Evolutionary conservation across 116 monocot genomes (phyloP).

Genomic region (Iris pallida): DNA sequence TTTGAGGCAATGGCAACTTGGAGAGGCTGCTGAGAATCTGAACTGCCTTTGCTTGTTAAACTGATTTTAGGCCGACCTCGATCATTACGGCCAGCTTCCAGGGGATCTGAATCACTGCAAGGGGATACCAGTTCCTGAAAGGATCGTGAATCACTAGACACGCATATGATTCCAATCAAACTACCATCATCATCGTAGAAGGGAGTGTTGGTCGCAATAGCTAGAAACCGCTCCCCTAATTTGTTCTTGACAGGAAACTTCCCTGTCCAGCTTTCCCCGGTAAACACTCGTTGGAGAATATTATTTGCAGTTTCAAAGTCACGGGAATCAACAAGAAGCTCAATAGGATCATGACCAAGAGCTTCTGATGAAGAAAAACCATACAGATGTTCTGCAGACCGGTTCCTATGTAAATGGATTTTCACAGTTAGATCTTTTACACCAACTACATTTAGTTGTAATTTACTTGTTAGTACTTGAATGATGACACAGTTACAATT

Average conservation of each 20-base stretch:
- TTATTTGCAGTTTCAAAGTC: constrained; percentile 35
- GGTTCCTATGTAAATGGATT: constrained; percentile 44
- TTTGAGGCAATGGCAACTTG: constrained; percentile 68
- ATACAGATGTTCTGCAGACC: constrained; percentile 72
- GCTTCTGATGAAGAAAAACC: constrained; percentile 78
- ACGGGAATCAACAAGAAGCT: constrained; percentile 53
- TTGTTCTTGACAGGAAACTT: constrained; percentile 77
- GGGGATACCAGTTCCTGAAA: constrained; percentile 39
- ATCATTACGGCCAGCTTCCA: constrained; percentile 2
- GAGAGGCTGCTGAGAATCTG: constrained; percentile 52
- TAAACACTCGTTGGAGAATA: constrained; percentile 33
- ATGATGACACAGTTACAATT: too few relatives aligned
- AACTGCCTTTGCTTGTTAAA: constrained; percentile 19
- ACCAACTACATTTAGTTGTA: not conserved
- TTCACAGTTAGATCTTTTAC: not conserved
- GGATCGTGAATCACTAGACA: constrained; percentile 57
- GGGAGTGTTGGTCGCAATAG: constrained; percentile 67
- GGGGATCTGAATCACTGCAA: constrained; percentile 20
- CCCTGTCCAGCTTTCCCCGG: constrained; percentile 74
- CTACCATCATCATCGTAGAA: constrained; percentile 74
- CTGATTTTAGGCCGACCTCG: constrained; percentile 6
- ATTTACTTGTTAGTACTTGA: too few relatives aligned
- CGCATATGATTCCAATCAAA: constrained; percentile 70
- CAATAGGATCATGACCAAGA: constrained; percentile 61
- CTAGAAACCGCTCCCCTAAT: constrained; percentile 55